These are phyloP conservation scores for Omphalea diandra DNA, from an alignment of 441 rosid species.

Conservation along the genomic window DNA sequence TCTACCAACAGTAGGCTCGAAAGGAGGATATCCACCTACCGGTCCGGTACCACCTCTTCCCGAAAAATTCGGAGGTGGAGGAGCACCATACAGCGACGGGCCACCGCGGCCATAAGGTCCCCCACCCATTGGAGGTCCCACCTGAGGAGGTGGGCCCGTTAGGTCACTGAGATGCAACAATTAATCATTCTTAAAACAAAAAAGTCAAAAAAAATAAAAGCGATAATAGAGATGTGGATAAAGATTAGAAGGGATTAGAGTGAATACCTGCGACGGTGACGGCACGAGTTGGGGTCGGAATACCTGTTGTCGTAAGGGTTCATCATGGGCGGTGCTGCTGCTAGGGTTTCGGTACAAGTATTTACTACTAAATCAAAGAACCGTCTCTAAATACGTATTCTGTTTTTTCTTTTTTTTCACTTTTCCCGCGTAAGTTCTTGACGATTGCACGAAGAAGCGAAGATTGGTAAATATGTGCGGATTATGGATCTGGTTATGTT, in stretches of 20 bases:
- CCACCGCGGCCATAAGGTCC: slow-evolving; percentile 42
- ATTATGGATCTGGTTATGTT: too few species aligned
- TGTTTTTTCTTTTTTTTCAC: too few species aligned
- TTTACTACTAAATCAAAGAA: too few species aligned
- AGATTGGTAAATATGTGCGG: too few species aligned
- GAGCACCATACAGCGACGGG: slow-evolving; percentile 48
- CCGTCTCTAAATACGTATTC: too few species aligned
- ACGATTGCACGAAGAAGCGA: too few species aligned
- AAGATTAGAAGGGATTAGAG: neutral
- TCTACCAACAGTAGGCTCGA: slow-evolving; percentile 51
- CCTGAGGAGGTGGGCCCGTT: slow-evolving; percentile 34
- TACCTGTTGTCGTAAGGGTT: slow-evolving; percentile 63
- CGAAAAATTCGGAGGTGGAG: slow-evolving; percentile 35
- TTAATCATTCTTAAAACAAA: neutral
- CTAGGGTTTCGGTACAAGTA: slow-evolving; percentile 12
- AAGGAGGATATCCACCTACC: slow-evolving; percentile 36
- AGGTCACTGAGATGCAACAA: slow-evolving; percentile 47
- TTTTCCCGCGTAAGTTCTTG: neutral
- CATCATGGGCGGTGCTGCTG: neutral
- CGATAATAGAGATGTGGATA: neutral
- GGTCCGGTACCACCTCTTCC: slow-evolving; percentile 41
- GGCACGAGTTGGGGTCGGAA: slow-evolving; percentile 78
- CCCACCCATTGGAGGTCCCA: slow-evolving; percentile 40
- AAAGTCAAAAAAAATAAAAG: neutral
- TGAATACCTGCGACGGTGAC: slow-evolving; percentile 52